Percentiles rank a stretch among this genome's conserved stretches.
These are phyloP conservation scores for Thoreauomyces humboldtii DNA, from an alignment of 192 early-diverging fungal genomes.

Conservation along the genomic window DNA sequence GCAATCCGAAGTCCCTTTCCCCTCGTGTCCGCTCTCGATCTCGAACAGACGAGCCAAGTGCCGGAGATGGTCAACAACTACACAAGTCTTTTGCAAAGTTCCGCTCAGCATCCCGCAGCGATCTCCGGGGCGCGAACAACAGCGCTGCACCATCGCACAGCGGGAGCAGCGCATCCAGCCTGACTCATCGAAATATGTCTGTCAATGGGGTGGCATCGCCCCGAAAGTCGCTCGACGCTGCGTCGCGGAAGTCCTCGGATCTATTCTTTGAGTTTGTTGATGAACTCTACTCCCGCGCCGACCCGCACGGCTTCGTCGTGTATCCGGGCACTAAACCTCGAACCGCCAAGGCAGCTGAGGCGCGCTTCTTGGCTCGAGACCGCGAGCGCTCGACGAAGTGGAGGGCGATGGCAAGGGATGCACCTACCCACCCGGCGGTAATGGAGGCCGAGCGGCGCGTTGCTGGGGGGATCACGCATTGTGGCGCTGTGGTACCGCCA, in stretches of 20 bases:
- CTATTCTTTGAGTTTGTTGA: constrained; percentile 27
- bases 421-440: constrained; percentile 16
- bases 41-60: not conserved
- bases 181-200: too few species aligned
- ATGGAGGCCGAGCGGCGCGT: not conserved
- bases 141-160: not conserved
- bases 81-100: too few species aligned
- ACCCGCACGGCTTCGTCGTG: constrained; percentile 13
- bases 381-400: constrained; percentile 8
- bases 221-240: constrained; percentile 25
- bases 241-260: constrained; percentile 21
- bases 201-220: too few species aligned
- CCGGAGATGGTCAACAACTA: too few species aligned
- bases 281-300: constrained; percentile 21
- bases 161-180: too few species aligned
- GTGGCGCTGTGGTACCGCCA: constrained; percentile 3
- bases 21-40: not conserved
- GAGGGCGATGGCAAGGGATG: constrained; percentile 14
- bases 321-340: not conserved
- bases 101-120: too few species aligned
- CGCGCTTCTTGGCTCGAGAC: constrained; percentile 1
- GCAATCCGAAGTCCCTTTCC: too few species aligned
- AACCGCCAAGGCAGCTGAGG: constrained; percentile 7
- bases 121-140: not conserved
- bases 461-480: not conserved